Evolutionary conservation across 441 rosid species (phyloP), one percentile per base, ranked within the genome.

Genomic region (Manihot esculenta): DNA sequence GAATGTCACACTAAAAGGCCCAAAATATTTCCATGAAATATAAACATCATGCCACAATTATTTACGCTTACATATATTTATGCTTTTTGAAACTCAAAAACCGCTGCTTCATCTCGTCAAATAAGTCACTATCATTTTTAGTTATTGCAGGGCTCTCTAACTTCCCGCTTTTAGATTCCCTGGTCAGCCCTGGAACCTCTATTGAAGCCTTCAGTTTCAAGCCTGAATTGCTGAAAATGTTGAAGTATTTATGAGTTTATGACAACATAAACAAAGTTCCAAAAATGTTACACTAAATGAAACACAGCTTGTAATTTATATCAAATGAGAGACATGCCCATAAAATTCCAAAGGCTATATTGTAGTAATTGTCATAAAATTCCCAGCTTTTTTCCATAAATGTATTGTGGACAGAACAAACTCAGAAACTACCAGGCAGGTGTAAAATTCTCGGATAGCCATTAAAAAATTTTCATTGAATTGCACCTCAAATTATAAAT

Each of bases 41-140:
- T 47, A 57, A 35, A 35, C 18, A 66, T 42, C 42, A 27, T 33
- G 33, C 21, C 62, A 41, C 20, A 57, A 17, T 75, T 54, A 48
- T 51, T 69, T 47, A 49, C 70, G 65, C 90, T 82, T 82, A 92
- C 96, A 89, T 79, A 84, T 88, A 95, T 66, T 79, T 91, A 62
- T 84, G 74, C 85, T 79, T 84, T 80, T 93, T 95, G 76, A 95
- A 95, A 60, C 79, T 72, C 67, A 87, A 78, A 81, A 95, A 93
- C 50, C 87, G 86, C 26, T 81, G 85, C 79, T 87, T 86, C 89
- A 95, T 82, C 76, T 82, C 85, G 66, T 76, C 85, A 75, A 95
- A 92, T 21, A 85, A 75, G 72, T 85, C 86, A 51, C 64, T 10
- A 24, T 67, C 85, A 17, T 53, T 70, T 71, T 79, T 75, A 64